Evolutionary conservation across 2,329 filamentous ascomycete genomes (phyloP).

Genomic region (Lasiodiplodia sp.): DNA sequence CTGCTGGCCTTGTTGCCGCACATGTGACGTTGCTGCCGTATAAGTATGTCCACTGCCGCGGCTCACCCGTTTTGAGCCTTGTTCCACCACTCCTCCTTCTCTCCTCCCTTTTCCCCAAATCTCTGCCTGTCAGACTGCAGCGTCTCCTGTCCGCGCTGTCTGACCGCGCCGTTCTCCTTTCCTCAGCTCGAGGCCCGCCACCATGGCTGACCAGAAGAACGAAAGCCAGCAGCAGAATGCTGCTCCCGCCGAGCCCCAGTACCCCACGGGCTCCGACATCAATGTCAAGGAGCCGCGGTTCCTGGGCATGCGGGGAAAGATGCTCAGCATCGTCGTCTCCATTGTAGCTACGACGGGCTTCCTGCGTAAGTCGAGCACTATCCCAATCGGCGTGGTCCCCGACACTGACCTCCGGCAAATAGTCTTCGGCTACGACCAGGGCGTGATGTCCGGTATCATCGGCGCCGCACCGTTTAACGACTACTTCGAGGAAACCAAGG

Average conservation of each 20-base stretch:
- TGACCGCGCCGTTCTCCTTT: background rate
- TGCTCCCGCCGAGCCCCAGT: background rate
- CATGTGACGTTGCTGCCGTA: background rate
- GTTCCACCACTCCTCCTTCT: background rate
- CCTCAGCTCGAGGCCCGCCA: background rate
- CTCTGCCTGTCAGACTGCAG: background rate
- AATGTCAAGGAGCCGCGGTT: constrained; percentile 50
- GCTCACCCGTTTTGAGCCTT: background rate
- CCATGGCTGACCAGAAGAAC: constrained; percentile 15
- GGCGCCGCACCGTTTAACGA: constrained; percentile 42
- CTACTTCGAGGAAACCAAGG: constrained; percentile 50
- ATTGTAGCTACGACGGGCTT: constrained; percentile 70
- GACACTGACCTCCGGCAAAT: background rate
- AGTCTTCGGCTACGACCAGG: constrained; percentile 64
- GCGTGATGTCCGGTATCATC: constrained; percentile 49
- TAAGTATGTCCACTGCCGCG: constrained; percentile 1
- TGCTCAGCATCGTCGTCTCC: constrained; percentile 64
- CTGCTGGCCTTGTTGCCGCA: constrained; percentile 10
- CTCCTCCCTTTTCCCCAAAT: background rate
- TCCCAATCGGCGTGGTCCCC: background rate
- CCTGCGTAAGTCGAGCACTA: constrained; percentile 42
- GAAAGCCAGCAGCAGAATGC: constrained; percentile 1
- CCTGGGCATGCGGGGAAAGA: constrained; percentile 66
- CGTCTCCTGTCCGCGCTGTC: background rate
- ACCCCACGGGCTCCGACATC: background rate